phyloP scores from a whole-genome alignment of 805 yeast species.

The Pichia gijzeniarum region DNA sequence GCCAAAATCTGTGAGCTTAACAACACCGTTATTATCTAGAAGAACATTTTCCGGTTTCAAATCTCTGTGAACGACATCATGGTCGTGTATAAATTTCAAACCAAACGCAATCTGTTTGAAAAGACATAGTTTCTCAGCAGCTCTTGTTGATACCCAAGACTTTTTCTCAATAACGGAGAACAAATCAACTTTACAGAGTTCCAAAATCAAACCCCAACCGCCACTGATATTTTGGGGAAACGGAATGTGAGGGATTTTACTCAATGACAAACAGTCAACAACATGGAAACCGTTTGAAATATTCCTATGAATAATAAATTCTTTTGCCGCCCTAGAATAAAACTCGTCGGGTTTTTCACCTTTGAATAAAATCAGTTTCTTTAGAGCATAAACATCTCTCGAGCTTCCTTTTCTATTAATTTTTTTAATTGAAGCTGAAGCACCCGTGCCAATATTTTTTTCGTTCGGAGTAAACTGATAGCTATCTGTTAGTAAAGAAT shows the following conservation, averaged over 20 bases:
- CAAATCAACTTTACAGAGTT: conserved; percentile 54
- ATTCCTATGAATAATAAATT: conserved; percentile 57
- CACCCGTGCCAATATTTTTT: conserved; percentile 64
- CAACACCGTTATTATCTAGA: conserved; percentile 48
- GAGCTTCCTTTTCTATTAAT: conserved; percentile 30
- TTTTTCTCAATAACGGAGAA: conserved; percentile 52
- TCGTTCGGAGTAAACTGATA: conserved; percentile 43
- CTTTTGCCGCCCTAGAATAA: conserved; percentile 64
- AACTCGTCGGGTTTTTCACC: conserved; percentile 68
- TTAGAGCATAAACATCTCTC: conserved; percentile 52
- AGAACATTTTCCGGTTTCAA: conserved; percentile 90
- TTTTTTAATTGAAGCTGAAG: conserved; percentile 62
- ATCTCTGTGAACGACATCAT: conserved; percentile 87
- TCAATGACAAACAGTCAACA: conserved; percentile 49
- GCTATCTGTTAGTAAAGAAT: conserved; percentile 49
- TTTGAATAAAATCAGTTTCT: conserved; percentile 56
- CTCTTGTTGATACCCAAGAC: conserved; percentile 50
- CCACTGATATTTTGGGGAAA: conserved; percentile 47
- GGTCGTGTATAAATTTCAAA: conserved; percentile 59
- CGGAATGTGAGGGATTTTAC: conserved; percentile 54
- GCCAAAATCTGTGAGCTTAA: conserved; percentile 91
- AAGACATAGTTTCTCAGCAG: conserved; percentile 56
- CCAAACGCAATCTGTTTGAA: conserved; percentile 70
- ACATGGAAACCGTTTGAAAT: conserved; percentile 55
- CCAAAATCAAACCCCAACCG: conserved; percentile 80